Evolutionary conservation across 495 filamentous ascomycete species (phyloP).

Genomic region (Podospora bellae-mahoneyi): DNA sequence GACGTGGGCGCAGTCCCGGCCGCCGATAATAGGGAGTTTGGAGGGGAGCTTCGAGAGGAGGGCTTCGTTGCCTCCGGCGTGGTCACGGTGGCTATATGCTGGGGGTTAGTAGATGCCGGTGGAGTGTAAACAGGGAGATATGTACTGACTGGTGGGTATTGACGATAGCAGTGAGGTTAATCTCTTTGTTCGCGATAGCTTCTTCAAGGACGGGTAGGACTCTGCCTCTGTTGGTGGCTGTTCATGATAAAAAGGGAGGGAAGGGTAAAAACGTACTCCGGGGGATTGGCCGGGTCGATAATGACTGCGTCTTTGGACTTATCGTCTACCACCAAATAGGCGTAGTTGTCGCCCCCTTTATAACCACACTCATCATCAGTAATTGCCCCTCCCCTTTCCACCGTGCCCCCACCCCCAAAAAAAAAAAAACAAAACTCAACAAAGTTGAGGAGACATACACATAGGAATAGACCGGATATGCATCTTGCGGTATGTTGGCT

Average conservation of each 20-base stretch:
- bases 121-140: no score
- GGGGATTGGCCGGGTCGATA: conserved; percentile 89
- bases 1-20: conserved; percentile 78
- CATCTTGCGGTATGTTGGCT: conserved; percentile 59
- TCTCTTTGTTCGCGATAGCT: conserved; percentile 64
- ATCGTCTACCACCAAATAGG: conserved; percentile 91
- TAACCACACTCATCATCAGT: conserved; percentile 69
- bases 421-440: no score
- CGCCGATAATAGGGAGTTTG: conserved; percentile 73
- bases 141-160: conserved; percentile 84
- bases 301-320: conserved; percentile 86
- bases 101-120: no score
- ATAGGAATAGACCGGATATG: conserved; percentile 97
- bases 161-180: conserved; percentile 83
- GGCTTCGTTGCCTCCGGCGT: conserved; percentile 86
- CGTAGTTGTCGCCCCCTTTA: conserved; percentile 77
- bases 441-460: conserved; percentile 61
- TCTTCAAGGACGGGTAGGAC: conserved; percentile 77
- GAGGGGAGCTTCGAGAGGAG: conserved; percentile 63
- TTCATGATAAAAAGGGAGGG: no score
- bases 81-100: conserved; percentile 78
- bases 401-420: no score
- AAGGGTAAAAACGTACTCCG: conserved; percentile 61
- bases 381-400: neutral
- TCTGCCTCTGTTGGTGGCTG: conserved; percentile 42